Conservation (phyloP, 148 eudicot genomes). For the Agrostemma githago region DNA sequence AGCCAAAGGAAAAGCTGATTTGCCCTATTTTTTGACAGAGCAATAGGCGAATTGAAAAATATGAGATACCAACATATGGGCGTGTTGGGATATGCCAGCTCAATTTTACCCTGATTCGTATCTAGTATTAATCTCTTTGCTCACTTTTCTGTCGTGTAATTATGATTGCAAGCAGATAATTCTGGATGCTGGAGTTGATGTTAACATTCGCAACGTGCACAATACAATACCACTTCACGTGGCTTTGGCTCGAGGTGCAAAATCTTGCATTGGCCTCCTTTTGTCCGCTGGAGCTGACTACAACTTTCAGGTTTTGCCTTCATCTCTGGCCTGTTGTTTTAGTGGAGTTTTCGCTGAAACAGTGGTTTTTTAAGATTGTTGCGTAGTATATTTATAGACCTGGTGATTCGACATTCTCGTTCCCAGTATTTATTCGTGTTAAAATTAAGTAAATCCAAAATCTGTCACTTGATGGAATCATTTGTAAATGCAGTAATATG, state of each 20-base stretch:
- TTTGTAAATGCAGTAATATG: background rate
- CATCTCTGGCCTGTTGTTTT: constrained; percentile 11
- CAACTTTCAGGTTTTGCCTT: constrained; percentile 65
- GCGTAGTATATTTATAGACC: background rate
- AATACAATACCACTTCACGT: constrained; percentile 93
- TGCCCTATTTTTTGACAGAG: background rate
- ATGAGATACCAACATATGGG: background rate
- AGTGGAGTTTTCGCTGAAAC: constrained; percentile 4
- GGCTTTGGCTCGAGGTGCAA: constrained; percentile 97
- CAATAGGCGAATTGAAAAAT: background rate
- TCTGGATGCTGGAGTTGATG: constrained; percentile 94
- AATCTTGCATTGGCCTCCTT: constrained; percentile 89
- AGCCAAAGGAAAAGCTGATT: background rate
- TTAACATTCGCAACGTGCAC: constrained; percentile 72
- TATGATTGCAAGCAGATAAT: constrained; percentile 52
- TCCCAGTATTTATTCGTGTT: background rate
- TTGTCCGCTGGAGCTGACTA: constrained; percentile 90
- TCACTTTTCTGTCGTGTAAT: background rate
- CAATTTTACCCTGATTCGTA: background rate
- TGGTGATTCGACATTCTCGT: background rate
- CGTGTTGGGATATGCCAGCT: background rate
- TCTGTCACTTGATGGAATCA: constrained; percentile 4
- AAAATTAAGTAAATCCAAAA: background rate
- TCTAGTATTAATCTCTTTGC: background rate
- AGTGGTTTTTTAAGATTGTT: background rate